A percentile compares a stretch with the other conserved stretches of the same genome.
Conservation (phyloP, 148 eudicot species). For the Vaccinium macrocarpon region DNA sequence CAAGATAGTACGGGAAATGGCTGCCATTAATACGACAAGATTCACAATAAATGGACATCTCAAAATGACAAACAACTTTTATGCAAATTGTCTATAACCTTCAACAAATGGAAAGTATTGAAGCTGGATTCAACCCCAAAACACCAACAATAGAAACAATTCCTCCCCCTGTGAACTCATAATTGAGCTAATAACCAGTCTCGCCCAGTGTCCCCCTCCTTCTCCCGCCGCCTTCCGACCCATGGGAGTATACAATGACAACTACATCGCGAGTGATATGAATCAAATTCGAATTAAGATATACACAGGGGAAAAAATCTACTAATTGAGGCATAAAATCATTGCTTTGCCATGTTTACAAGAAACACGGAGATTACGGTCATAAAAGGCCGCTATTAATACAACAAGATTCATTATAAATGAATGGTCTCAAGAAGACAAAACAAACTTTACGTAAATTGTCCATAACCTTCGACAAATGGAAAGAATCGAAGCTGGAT, state of each 20-base stretch:
- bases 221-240: too few relatives aligned
- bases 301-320: background rate
- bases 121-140: slow-evolving; percentile 15
- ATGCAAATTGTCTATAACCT: background rate
- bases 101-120: background rate
- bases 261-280: background rate
- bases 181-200: background rate
- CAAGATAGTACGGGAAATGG: background rate
- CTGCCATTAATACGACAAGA: background rate
- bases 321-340: background rate
- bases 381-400: background rate
- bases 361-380: background rate
- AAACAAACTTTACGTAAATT: background rate
- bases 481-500: background rate
- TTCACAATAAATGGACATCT: background rate
- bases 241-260: too few relatives aligned
- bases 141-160: background rate
- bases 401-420: background rate
- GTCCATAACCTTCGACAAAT: slow-evolving; percentile 10
- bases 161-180: background rate
- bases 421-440: background rate
- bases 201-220: too few relatives aligned
- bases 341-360: background rate
- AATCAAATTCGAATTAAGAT: background rate
- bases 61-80: background rate